Evolutionary conservation across 768 basidiomycete species (phyloP), one percentile per base, ranked within the genome.

Genomic region (Suillus sp.): DNA sequence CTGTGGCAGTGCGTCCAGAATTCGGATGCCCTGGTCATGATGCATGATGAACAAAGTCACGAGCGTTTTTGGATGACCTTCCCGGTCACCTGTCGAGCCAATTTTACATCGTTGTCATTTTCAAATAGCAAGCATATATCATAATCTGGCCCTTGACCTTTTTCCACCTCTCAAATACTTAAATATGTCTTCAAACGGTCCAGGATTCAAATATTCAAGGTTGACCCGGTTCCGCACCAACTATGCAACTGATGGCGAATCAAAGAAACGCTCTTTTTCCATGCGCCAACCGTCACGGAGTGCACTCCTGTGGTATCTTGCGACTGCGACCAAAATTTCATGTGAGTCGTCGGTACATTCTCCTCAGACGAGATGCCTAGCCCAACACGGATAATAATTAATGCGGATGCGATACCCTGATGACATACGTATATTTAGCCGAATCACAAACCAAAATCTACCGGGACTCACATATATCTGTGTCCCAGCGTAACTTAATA

Each of bases 381-480:
- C 5, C 67, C 67, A 8, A 69, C 68, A n/a, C 67, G 62, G 22
- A 69, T 67, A 8, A 69, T 66, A 48, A 69, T 68, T 6, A 69
- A 25, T 11, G 65, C 68, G 4, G 68, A 62, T 2, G 66, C 67
- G 42, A 67, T 67, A 14, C 66, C 67, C 66, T 67, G 38, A 53
- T 58, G 25, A 35, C 11, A 32, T 6, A 4, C 14, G 8, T 14
- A 20, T 25, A 20, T 57, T 57, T 4, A 51, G 50, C 13, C 16
- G 8, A 30, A 18, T 16, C 8, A 37, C 32, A 9, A 30, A 38
- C 47, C 35, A 55, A 9, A 13, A 37, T 35, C 9, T 30, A 9
- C 6, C 10, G 37, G 20, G 1, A 69, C 71, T 59, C 43, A 77
- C 75, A 34, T 77, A 77, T 13, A 71, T 68, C 60, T 77, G 76